Evolutionary conservation across 306 rosid species (phyloP), one percentile per base, ranked within the genome.

Genomic region (Pueraria montana): DNA sequence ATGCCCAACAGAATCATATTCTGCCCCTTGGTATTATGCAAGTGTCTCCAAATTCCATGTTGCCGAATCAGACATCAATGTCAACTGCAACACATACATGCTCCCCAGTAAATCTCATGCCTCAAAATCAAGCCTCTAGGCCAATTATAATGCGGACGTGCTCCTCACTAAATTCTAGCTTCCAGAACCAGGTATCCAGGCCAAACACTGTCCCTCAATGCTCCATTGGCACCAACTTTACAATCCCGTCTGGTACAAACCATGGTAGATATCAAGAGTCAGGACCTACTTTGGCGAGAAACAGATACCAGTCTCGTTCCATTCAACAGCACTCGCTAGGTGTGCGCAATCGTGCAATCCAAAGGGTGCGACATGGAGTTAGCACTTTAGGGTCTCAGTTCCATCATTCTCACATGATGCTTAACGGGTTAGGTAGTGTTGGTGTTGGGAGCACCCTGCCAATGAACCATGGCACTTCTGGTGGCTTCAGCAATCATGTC

Each of bases 231-330:
- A 0, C 82, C 61, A 78, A 64, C 66, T 69, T 14, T n/a, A 42
- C 67, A 5, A 45, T 74, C 11, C 84, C 86, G 12, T 74, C 74
- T 36, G 55, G 78, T 62, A 34, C 74, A 46, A 87, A 71, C 84
- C 80, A 27, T 14, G 58, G 82, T 67, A 85, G 82, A 84, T 76
- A 21, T 84, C 88, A 79, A 43, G 87, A 52, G 4, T 30, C 85
- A 50, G 87, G 74, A 21, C 16, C 68, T 46, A 16, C 17, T 74
- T 45, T 78, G 59, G 46, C 61, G 7, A 84, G 80, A 52, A 85
- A 66, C 56, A 84, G 85, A 73, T 5, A 72, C 78, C 90, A 79
- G 10, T 68, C 84, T 0, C 72, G 46, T 53, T 16, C 82, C 12
- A 36, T 27, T 79, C 32, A 91, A 6, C 84, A 72, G 80, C 80